Percentiles rank a stretch among this genome's conserved stretches.
These are phyloP conservation scores for Blastobotrys illinoisensis DNA, from an alignment of 1,139 yeast genomes.

Conservation along the genomic window DNA sequence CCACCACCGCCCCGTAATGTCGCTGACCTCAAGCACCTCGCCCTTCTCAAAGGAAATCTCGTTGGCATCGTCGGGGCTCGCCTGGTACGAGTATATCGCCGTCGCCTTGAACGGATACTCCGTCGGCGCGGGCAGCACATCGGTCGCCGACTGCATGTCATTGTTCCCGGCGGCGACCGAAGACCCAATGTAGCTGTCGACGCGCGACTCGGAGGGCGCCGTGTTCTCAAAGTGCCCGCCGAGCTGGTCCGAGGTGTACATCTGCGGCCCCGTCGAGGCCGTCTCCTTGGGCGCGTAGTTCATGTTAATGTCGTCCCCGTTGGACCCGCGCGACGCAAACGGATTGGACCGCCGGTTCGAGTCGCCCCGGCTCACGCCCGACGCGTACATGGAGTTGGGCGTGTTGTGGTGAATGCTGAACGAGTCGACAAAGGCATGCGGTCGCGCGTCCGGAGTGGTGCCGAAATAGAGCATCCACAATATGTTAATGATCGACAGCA, in stretches of 20 bases:
- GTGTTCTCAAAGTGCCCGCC: constrained; percentile 53
- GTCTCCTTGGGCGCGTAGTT: constrained; percentile 7
- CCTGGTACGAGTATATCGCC: constrained; percentile 81
- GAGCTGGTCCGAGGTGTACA: constrained; percentile 49
- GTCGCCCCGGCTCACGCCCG: constrained; percentile 14
- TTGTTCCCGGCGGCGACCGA: neutral
- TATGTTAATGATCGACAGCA: constrained; percentile 68
- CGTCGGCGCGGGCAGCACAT: constrained; percentile 28
- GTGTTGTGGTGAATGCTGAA: constrained; percentile 34
- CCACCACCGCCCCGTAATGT: constrained; percentile 98
- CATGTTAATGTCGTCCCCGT: constrained; percentile 12
- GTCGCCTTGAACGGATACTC: constrained; percentile 81
- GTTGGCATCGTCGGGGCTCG: constrained; percentile 92
- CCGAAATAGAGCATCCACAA: constrained; percentile 82
- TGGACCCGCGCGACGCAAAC: constrained; percentile 13
- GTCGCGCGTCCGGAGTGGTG: constrained; percentile 46
- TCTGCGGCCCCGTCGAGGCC: constrained; percentile 37
- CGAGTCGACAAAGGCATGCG: constrained; percentile 80
- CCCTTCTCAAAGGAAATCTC: constrained; percentile 89
- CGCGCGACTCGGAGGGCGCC: constrained; percentile 10
- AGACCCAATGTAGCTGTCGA: constrained; percentile 4
- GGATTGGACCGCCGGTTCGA: constrained; percentile 19
- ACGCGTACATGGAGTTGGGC: constrained; percentile 4
- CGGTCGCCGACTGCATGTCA: constrained; percentile 11
- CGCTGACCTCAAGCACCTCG: constrained; percentile 85